Percentiles rank a stretch among this genome's conserved stretches.
Evolutionary conservation across 2,329 filamentous ascomycete species (phyloP).

Genomic region (Aspergillus pseudoglaucus): DNA sequence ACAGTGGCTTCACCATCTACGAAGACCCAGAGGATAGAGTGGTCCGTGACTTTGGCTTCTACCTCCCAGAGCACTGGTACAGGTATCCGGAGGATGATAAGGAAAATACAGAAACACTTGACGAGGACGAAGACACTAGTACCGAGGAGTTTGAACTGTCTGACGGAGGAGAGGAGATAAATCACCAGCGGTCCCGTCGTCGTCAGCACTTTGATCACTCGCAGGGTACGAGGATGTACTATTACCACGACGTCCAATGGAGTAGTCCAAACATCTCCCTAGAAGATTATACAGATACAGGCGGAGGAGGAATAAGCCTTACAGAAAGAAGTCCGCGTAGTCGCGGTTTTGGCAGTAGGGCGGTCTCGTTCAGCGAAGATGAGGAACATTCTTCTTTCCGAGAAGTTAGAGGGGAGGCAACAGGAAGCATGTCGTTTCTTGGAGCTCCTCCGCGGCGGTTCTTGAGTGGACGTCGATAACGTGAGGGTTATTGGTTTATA

Average conservation of each 20-base stretch:
- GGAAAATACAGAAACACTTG: conserved; percentile 9
- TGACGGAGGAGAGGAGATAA: neutral
- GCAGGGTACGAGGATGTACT: no score
- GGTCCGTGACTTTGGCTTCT: neutral
- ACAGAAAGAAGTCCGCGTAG: no score
- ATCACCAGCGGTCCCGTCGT: neutral
- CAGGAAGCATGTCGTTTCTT: neutral
- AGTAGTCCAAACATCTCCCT: no score
- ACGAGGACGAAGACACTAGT: neutral
- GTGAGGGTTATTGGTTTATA: neutral
- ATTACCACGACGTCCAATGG: no score
- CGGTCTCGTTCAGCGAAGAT: no score
- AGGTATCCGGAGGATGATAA: conserved; percentile 12
- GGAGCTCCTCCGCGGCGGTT: neutral
- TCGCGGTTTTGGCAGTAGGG: no score
- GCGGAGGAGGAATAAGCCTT: no score
- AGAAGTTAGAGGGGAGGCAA: no score
- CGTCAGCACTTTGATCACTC: no score
- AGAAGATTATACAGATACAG: no score
- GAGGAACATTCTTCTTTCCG: no score
- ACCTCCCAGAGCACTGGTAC: neutral
- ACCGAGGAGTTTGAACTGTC: neutral
- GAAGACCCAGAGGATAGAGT: conserved; percentile 13
- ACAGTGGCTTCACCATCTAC: conserved; percentile 12
- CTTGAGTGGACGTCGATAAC: neutral